Evolutionary conservation across 805 yeast genomes (phyloP).

Genomic region (Saturnispora quitensis): DNA sequence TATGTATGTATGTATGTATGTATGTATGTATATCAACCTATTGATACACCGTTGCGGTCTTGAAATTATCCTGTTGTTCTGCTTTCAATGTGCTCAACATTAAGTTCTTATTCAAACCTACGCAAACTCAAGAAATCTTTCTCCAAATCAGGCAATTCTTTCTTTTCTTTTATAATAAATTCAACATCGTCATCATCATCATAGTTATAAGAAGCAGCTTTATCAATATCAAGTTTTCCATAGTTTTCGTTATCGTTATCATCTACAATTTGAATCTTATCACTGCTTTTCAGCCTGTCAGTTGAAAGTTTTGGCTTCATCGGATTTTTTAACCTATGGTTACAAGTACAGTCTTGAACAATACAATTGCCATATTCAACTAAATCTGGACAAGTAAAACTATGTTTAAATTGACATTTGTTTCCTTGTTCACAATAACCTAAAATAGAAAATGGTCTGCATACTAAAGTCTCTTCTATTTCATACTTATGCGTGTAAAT

Average conservation of each 20-base stretch:
- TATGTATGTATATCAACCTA: not conserved
- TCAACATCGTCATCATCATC: constrained; percentile 16
- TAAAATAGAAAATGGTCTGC: constrained; percentile 58
- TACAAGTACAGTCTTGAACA: constrained; percentile 42
- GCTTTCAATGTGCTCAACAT: not conserved
- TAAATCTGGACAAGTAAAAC: constrained; percentile 61
- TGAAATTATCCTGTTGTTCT: not conserved
- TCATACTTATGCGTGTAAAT: constrained; percentile 42
- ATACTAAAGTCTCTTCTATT: constrained; percentile 31
- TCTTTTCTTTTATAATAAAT: constrained; percentile 8
- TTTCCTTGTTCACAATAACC: constrained; percentile 63
- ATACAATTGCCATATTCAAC: constrained; percentile 54
- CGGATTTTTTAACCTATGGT: constrained; percentile 30
- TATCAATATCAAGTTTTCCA: not conserved
- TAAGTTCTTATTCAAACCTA: not conserved
- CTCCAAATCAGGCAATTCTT: not conserved
- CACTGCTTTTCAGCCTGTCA: not conserved
- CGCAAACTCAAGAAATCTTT: not conserved
- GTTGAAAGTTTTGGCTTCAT: not conserved
- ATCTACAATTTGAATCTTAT: not conserved
- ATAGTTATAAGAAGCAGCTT: constrained; percentile 27
- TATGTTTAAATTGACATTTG: constrained; percentile 48
- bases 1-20: not conserved
- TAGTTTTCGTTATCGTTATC: not conserved
- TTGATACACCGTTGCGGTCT: not conserved